Base-by-base conservation (phyloP, 2,329 filamentous ascomycete species). In the Neofusicoccum umdonicola region DNA sequence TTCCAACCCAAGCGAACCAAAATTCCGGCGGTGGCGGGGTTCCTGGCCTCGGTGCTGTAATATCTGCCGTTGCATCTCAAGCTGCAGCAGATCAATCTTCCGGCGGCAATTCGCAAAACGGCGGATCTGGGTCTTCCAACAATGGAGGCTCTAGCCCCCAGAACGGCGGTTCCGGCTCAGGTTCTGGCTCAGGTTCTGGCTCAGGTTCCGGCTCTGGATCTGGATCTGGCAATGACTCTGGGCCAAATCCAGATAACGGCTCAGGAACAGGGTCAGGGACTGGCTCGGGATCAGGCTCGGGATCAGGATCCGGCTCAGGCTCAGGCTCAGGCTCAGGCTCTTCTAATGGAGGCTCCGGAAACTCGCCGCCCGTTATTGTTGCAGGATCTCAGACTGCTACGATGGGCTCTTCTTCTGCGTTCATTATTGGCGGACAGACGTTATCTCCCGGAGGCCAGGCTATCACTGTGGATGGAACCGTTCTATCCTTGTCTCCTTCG, bases 381-480 rank as follows among this genome's bases (percentile, higher is more conserved):
- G 67, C 76, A 39, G 73, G 70, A 13, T 70, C 69, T 2, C 56
- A 62, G 8, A 72, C 74, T n/a, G 63, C 78, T 45, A 69, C 75
- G 0, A 63, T 76, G 17, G 72, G 69, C 2, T 71, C 74, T 13
- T 74, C 74, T 8, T 75, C 75, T 19, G 66, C 70, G 4, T 71
- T 78, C 19, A 64, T 74, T 3, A 67, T 79, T 12, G 76, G 71
- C 11, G 70, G 73, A 6, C 72, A 77, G 31, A 78, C 73, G 6
- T 67, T 80, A 5, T 68, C 67, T 47, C 71, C 76, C 44, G 77
- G 77, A 57, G 76, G 71, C 2, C 65, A 73, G 5, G 67, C 74
- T 2, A 69, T 80, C 34, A 75, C 72, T 1, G 69, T 80, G 3
- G 75, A 73, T 48, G 78, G 69, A 9, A 79, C 73, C 5, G 71